These are phyloP conservation scores for Alternaria ventricosa DNA, from an alignment of 2,329 filamentous ascomycete genomes.

Conservation along the genomic window DNA sequence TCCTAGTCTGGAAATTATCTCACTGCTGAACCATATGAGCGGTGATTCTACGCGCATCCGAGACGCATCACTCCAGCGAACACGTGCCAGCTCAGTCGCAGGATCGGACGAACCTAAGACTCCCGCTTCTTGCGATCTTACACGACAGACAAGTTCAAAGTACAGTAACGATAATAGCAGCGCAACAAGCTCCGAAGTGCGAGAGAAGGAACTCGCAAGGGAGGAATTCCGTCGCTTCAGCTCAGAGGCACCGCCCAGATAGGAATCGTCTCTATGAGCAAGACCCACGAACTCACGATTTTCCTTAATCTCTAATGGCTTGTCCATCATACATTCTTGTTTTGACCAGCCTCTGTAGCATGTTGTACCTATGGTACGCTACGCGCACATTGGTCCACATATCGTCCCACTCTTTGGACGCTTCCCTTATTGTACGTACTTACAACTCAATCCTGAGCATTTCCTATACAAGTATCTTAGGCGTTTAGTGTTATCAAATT, in stretches of 20 bases:
- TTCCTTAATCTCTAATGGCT: not conserved
- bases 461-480: not conserved
- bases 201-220: constrained; percentile 18
- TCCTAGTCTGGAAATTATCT: constrained; percentile 29
- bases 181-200: constrained; percentile 17
- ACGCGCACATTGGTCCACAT: not conserved
- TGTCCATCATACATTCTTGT: not conserved
- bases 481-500: not conserved
- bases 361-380: not conserved
- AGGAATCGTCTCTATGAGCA: not conserved
- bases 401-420: not conserved
- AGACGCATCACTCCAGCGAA: constrained; percentile 19
- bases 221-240: constrained; percentile 29
- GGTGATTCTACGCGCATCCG: constrained; percentile 13
- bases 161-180: constrained; percentile 11
- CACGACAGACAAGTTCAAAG: not conserved
- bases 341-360: not conserved
- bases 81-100: not conserved
- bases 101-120: not conserved
- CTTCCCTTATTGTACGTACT: not conserved
- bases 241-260: constrained; percentile 20
- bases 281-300: not conserved
- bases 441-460: not conserved
- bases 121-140: not conserved
- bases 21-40: constrained; percentile 16